phyloP scores from a whole-genome alignment of 2,329 filamentous ascomycete species.

The Alternaria viburni region DNA sequence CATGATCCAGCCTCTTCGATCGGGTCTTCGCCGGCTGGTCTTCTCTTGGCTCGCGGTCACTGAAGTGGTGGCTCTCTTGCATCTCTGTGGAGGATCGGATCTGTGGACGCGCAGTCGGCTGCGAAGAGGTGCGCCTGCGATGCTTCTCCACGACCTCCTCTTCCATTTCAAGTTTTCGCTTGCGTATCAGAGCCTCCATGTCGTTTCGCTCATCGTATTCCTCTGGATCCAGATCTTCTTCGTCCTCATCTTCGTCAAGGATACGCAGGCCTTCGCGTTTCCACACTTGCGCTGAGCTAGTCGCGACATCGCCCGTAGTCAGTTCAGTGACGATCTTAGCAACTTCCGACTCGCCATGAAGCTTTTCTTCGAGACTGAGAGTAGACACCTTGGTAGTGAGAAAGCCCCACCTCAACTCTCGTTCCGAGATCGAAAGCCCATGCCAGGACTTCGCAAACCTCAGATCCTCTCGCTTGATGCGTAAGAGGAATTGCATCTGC shows the following conservation, averaged over 20 bases:
- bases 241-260: constrained; percentile 51
- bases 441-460: constrained; percentile 49
- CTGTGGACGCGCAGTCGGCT: not conserved
- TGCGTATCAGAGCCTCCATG: constrained; percentile 49
- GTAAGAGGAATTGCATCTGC: constrained; percentile 41
- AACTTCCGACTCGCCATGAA: constrained; percentile 51
- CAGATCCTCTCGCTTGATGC: constrained; percentile 44
- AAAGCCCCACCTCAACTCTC: constrained; percentile 55
- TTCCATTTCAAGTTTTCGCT: constrained; percentile 38
- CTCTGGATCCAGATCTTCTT: constrained; percentile 30
- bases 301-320: constrained; percentile 40
- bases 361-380: constrained; percentile 46
- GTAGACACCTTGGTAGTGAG: constrained; percentile 53
- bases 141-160: constrained; percentile 11
- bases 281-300: constrained; percentile 54
- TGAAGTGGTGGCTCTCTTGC: constrained; percentile 1
- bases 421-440: constrained; percentile 48
- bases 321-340: constrained; percentile 46
- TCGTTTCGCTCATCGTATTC: constrained; percentile 32
- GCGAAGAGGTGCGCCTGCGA: not conserved
- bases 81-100: not conserved
- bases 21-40: not conserved
- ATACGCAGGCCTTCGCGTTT: constrained; percentile 57
- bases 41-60: not conserved
- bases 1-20: not conserved